Percentiles rank a stretch among this genome's conserved stretches.
Evolutionary conservation across 2,329 filamentous ascomycete species (phyloP).

Genomic region (Fusarium vanettenii): DNA sequence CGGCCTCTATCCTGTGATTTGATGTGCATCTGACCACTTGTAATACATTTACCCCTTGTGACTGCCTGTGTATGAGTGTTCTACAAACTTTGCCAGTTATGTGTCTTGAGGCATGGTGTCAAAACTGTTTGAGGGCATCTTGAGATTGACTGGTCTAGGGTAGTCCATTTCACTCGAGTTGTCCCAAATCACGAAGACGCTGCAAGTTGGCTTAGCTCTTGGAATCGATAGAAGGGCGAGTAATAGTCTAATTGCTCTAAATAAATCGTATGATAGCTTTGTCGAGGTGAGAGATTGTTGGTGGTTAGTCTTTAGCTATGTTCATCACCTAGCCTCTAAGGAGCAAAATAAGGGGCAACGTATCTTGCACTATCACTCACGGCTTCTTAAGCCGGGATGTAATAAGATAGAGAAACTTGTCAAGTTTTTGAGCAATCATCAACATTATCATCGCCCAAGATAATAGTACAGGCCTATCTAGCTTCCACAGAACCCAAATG

Average conservation of each 20-base stretch:
- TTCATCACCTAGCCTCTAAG: not conserved
- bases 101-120: not conserved
- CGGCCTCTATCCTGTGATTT: not conserved
- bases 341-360: not conserved
- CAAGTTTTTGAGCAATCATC: not conserved
- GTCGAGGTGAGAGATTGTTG: not conserved
- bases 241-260: not conserved
- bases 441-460: not conserved
- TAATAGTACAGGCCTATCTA: not conserved
- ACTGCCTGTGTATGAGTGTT: not conserved
- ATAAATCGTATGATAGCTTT: fast-evolving
- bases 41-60: not conserved
- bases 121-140: not conserved
- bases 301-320: not conserved
- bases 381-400: not conserved
- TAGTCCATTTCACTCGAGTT: not conserved
- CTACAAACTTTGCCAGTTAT: not conserved
- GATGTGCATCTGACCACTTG: not conserved
- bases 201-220: not conserved
- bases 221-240: not conserved
- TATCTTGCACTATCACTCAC: not conserved
- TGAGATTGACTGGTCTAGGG: not conserved
- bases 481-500: not conserved
- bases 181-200: not conserved
- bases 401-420: not conserved